Evolutionary conservation across 2,329 filamentous ascomycete species (phyloP), one percentile per base, ranked within the genome.

Genomic region (Xylariales sp.): DNA sequence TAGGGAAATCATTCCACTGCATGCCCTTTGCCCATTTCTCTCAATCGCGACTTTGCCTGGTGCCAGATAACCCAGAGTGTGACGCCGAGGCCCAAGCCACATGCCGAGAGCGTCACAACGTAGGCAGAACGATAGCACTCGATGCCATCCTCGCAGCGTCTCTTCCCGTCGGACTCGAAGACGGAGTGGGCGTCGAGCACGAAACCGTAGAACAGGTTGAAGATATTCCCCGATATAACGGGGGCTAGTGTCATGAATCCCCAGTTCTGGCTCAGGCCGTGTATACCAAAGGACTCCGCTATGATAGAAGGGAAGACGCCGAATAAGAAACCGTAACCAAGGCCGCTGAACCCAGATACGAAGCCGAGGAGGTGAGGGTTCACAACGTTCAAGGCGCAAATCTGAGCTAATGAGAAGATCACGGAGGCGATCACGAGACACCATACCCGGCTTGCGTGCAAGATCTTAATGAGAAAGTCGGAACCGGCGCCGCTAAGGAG

Each of bases 201-300:
- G 16, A 79, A 81, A 56, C 96, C 96, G 78, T 98, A 99, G 65
- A 96, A 89, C 1, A 97, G 81, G 77, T 98, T 99, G 85, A 97
- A 98, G 28, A 97, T 80, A 74, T 98, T 97, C 57, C 93, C 94
- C 8, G 91, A 94, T 34, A 97, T 80, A 2, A 97, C 93, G 0
- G 95, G 94, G 2, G 93, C 91, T 55, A 97, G 83, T 0, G 93
- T 97, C 90, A 99, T 97, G 74, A 92, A 91, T 14, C 96, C 96
- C 95, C 96, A 99, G 76, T 98, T 99, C 77, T 97, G 93, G 63
- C 91, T 94, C 54, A 99, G 84, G 1, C 94, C 95, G 68, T 91
- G 87, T 32, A 97, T 91, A 7, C 96, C 96, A 78, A 99, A 99
- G 0, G 91, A 91, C 78, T 98, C 94, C 6, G 94, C 93, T 9